Base-by-base conservation (phyloP, 169 alveolate species). In the Cryptosporidium parvum region DNA sequence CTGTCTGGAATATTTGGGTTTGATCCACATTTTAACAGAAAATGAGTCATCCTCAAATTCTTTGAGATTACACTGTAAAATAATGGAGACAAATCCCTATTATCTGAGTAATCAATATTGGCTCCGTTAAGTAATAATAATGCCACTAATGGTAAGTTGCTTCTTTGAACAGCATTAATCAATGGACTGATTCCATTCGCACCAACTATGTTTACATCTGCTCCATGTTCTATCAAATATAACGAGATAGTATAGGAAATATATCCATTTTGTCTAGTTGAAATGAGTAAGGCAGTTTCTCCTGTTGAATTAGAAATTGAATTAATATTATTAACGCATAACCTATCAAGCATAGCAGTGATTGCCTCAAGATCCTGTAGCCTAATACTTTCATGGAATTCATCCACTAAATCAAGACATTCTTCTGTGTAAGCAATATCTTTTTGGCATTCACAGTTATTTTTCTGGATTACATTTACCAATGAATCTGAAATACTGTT, bases 211-310 rank as follows among this genome's bases (percentile, higher is more conserved):
- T 80, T 80, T 12, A 48, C 69, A 51, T 80, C 89, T 62, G 89
- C 89, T 7, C 89, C 89, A 31, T 80, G 56, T 14, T 65, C 75
- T n/a, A 80, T 62, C 10, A 80, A 48, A 23, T 62, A 42, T 26
- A 65, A 31, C 26, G 89, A 80, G 39, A 80, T 80, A 8, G 56
- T 42, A 16, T 80, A 80, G 9, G 89, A 80, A 23, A 67, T 53
- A 48, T 80, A 80, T 8, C 89, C 89, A 39, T 67, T 59, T 26
- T 80, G 75, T n/a, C 42, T 62, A n/a, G 89, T 21, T 31, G 89
- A 59, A 44, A 80, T 37, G 23, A 65, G 23, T 21, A 80, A 39
- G 9, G 89, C 73, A 9, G 89, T 80, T 48, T 62, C 80, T 16
- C 89, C 89, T 16, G 89, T 31, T 37, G 75, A 61, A 10, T 61